Percentiles rank a stretch among this genome's conserved stretches.
Conservation (phyloP, 768 basidiomycete genomes). For the Lactarius evosmus region DNA sequence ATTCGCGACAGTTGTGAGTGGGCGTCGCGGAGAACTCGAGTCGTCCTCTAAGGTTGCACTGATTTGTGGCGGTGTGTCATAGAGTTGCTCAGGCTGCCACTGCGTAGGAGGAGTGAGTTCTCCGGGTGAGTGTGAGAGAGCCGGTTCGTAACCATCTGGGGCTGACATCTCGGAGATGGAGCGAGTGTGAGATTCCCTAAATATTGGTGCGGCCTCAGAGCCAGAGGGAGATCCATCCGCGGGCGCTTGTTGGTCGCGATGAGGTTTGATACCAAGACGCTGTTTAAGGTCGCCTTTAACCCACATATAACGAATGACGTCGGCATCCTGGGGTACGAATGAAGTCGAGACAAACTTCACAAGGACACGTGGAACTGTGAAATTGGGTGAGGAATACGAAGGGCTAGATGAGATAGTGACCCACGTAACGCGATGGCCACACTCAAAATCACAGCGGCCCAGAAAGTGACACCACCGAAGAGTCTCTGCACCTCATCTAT, state of each 20-base stretch:
- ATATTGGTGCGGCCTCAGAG: conserved; percentile 70
- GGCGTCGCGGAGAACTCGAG: not conserved
- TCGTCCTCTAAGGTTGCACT: not conserved
- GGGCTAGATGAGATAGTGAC: conserved; percentile 21
- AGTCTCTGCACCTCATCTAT: conserved; percentile 67
- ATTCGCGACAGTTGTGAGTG: not conserved
- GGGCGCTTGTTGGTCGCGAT: conserved; percentile 40
- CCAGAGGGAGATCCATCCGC: conserved; percentile 30
- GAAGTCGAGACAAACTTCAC: conserved; percentile 66
- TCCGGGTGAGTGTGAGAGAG: conserved; percentile 36
- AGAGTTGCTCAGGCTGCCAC: conserved; percentile 10
- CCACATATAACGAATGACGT: conserved; percentile 92
- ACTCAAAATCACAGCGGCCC: conserved; percentile 72
- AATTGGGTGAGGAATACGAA: conserved; percentile 6
- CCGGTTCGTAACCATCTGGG: conserved; percentile 49
- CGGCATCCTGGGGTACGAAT: conserved; percentile 81
- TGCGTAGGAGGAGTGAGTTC: conserved; percentile 16
- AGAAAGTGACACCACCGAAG: conserved; percentile 78
- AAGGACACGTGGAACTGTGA: conserved; percentile 79
- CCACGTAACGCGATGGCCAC: conserved; percentile 69
- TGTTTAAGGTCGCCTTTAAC: conserved; percentile 81
- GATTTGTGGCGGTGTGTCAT: conserved; percentile 3
- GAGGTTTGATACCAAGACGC: conserved; percentile 63
- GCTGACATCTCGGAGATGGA: conserved; percentile 60
- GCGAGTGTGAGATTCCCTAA: conserved; percentile 57